Conservation (phyloP, 257 asterid genomes). For the Gentiana macrophylla region DNA sequence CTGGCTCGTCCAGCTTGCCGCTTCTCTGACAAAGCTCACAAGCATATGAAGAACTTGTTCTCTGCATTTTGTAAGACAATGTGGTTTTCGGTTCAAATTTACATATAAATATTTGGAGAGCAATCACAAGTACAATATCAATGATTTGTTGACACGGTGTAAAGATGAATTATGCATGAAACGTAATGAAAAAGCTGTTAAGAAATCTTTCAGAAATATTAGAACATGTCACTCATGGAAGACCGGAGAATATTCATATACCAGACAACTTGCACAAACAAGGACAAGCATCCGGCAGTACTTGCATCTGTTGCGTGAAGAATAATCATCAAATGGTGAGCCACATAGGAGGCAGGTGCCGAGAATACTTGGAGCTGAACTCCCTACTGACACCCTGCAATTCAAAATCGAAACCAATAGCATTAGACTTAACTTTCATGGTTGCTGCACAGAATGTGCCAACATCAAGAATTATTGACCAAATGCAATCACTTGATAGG, state of each 20-base stretch:
- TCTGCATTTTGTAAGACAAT: conserved; percentile 23
- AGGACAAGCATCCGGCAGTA: conserved; percentile 95
- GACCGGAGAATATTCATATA: conserved; percentile 20
- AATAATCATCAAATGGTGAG: conserved; percentile 68
- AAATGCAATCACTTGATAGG: neutral
- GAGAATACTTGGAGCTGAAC: conserved; percentile 41
- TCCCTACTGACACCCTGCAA: conserved; percentile 85
- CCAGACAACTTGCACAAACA: conserved; percentile 72
- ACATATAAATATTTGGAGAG: too few species aligned
- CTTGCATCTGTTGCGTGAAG: conserved; percentile 75
- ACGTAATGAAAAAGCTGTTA: neutral
- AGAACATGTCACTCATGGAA: neutral
- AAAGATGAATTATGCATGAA: neutral
- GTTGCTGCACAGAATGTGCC: neutral
- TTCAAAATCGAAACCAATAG: too few species aligned
- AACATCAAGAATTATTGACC: conserved; percentile 5
- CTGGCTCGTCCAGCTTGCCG: conserved; percentile 30
- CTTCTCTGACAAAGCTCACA: conserved; percentile 83
- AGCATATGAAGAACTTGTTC: conserved; percentile 33
- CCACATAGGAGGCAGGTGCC: conserved; percentile 73
- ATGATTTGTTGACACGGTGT: neutral
- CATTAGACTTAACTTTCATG: too few species aligned
- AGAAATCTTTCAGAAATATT: neutral
- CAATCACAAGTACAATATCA: too few species aligned
- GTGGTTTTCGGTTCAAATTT: neutral